Evolutionary conservation across 257 asterid genomes (phyloP).

Genomic region (Agastache rugosa): DNA sequence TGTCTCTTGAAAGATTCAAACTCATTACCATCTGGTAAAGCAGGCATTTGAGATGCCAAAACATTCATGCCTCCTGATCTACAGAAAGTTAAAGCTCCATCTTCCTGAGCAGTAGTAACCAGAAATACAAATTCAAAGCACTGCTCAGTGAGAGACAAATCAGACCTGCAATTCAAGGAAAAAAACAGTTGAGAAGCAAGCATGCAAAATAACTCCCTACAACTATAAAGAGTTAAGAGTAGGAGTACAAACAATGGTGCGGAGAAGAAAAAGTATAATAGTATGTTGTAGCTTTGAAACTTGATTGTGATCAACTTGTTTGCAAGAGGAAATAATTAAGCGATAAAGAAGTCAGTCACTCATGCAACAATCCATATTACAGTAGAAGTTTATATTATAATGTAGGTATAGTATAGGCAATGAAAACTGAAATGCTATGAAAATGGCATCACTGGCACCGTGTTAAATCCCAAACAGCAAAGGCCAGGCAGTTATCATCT

Average conservation of each 20-base stretch:
- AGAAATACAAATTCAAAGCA: conserved; percentile 75
- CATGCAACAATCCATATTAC: neutral
- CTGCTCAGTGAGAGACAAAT: conserved; percentile 58
- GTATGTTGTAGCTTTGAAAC: neutral
- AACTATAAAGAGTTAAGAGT: neutral
- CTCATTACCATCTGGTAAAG: conserved; percentile 66
- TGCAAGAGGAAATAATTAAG: neutral
- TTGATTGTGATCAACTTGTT: conserved; percentile 1
- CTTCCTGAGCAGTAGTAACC: conserved; percentile 66
- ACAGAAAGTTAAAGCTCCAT: conserved; percentile 56
- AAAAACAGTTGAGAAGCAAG: conserved; percentile 21
- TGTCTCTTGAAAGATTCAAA: conserved; percentile 4
- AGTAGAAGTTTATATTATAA: neutral
- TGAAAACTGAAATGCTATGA: neutral
- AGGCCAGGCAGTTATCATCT: neutral
- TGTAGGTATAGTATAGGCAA: neutral
- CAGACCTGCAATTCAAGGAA: conserved; percentile 51
- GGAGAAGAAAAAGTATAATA: neutral
- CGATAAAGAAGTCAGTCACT: neutral
- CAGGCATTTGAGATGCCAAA: conserved; percentile 66
- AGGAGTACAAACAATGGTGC: neutral
- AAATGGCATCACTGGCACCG: neutral
- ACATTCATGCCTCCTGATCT: conserved; percentile 68
- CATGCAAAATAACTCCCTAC: conserved; percentile 14
- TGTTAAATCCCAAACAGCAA: neutral